Evolutionary conservation across 345 rosid genomes (phyloP).

Genomic region (Cardiospermum halicacabum): DNA sequence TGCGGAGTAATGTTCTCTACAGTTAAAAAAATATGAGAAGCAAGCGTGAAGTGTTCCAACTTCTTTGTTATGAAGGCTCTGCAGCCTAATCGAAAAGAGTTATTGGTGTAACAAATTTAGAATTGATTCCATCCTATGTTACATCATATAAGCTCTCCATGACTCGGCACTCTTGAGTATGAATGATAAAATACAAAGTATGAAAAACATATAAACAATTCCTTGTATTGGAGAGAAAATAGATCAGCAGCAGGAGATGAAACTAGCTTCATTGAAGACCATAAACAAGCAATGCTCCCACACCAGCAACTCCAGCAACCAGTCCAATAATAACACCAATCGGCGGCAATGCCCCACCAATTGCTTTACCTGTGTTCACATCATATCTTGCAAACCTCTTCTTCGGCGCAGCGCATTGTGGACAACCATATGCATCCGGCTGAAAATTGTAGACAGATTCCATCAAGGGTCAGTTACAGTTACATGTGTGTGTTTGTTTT

Average conservation of each 20-base stretch:
- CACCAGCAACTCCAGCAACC: slow-evolving; percentile 75
- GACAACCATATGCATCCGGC: slow-evolving; percentile 86
- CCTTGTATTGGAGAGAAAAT: neutral
- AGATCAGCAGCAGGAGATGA: neutral
- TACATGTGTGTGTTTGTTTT: too few relatives aligned
- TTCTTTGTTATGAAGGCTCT: too few relatives aligned
- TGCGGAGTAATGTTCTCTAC: too few relatives aligned
- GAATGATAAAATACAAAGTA: neutral
- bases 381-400: slow-evolving; percentile 86
- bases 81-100: too few relatives aligned
- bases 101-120: neutral
- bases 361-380: slow-evolving; percentile 76
- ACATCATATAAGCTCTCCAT: neutral
- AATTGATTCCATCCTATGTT: neutral
- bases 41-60: too few relatives aligned
- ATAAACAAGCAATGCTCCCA: slow-evolving; percentile 84
- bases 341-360: slow-evolving; percentile 94
- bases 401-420: slow-evolving; percentile 88
- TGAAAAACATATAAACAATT: neutral
- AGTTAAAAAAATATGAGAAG: too few relatives aligned
- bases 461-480: too few relatives aligned
- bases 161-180: neutral
- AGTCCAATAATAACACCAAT: slow-evolving; percentile 79
- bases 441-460: slow-evolving; percentile 33
- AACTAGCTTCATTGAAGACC: slow-evolving; percentile 60